Evolutionary conservation across 257 asterid species (phyloP), one percentile per base, ranked within the genome.

Genomic region (Nicotiana noctiflora): DNA sequence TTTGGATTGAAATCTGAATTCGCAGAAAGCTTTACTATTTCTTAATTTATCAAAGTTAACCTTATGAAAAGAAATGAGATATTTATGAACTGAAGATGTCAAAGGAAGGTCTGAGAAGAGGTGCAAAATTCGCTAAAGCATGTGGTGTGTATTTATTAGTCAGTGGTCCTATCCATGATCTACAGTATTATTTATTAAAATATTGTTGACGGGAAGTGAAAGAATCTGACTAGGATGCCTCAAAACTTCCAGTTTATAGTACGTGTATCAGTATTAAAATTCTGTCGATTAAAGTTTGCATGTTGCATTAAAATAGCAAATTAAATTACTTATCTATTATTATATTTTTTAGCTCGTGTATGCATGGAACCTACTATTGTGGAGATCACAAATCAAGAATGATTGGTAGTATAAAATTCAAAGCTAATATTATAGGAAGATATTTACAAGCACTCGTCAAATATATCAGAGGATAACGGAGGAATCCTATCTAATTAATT

Each of bases 61-160:
- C 18, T 6, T n/a, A 2, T 1, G 14, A 3, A 6, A 23, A 21
- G 60, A 72, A 46, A 72, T 13, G 34, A 0, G 59, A 3, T 72
- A 23, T 49, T 72, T 46, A 72, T 46, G 61, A 14, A 46, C 15
- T 46, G 40, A 14, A 72, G 23, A 23, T 1, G 2, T 8, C 40
- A 23, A 72, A 49, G 23, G 40, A 72, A 46, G 60, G 37, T 46
- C 40, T 23, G 7, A 72, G 40, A 72, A 72, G 15, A 46, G 40
- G 78, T 49, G 14, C 15, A 49, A 72, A 13, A 46, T 4, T 40
- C 8, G 40, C 40, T 0, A 23, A 32, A 70, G 40, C 40, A 46
- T 46, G 78, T 72, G 78, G 78, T 72, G 61, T 14, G 60, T 56
- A 72, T 72, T 72, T 46, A 72, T 72, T 72, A 46, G 60, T 72